Percentiles rank a stretch among this genome's conserved stretches.
phyloP scores from a whole-genome alignment of 352 stramenopile species.

The Globisporangium irregulare region DNA sequence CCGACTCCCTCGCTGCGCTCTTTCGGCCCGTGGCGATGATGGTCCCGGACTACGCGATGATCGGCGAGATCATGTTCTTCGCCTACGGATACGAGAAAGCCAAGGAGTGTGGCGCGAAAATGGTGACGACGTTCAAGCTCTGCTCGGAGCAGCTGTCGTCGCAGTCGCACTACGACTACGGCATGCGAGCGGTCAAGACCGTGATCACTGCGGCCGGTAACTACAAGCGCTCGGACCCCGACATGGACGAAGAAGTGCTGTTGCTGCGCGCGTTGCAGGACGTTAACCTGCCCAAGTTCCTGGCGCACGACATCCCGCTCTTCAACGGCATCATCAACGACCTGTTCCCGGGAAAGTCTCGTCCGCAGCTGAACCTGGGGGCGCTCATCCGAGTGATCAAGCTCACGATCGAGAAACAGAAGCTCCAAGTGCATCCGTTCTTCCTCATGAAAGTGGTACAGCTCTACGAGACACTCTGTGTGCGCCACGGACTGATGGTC shows the following conservation, averaged over 20 bases:
- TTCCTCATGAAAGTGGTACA: slow-evolving; percentile 94
- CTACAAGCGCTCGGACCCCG: slow-evolving; percentile 91
- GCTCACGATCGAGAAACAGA: slow-evolving; percentile 76
- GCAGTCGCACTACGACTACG: slow-evolving; percentile 96
- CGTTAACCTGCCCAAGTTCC: slow-evolving; percentile 95
- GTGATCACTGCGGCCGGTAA: slow-evolving; percentile 94
- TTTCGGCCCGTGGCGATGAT: slow-evolving; percentile 97
- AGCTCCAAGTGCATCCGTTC: slow-evolving; percentile 87
- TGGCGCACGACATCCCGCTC: slow-evolving; percentile 93
- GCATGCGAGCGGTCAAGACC: slow-evolving; percentile 95
- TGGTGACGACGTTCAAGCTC: slow-evolving; percentile 95
- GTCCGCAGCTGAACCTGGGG: slow-evolving; percentile 90
- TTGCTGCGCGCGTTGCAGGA: slow-evolving; percentile 92
- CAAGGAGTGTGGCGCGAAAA: slow-evolving; percentile 92
- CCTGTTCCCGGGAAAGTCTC: slow-evolving; percentile 89
- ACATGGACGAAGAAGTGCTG: slow-evolving; percentile 92
- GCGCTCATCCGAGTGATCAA: slow-evolving; percentile 85
- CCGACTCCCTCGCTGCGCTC: slow-evolving; percentile 93
- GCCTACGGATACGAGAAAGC: slow-evolving; percentile 93
- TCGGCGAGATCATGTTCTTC: slow-evolving; percentile 97
- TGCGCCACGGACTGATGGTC: slow-evolving; percentile 94
- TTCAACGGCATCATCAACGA: slow-evolving; percentile 95
- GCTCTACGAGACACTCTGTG: slow-evolving; percentile 94
- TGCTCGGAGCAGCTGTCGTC: slow-evolving; percentile 94
- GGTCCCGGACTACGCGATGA: slow-evolving; percentile 95